phyloP scores from a whole-genome alignment of 345 rosid species.

The Syzygium jambos region DNA sequence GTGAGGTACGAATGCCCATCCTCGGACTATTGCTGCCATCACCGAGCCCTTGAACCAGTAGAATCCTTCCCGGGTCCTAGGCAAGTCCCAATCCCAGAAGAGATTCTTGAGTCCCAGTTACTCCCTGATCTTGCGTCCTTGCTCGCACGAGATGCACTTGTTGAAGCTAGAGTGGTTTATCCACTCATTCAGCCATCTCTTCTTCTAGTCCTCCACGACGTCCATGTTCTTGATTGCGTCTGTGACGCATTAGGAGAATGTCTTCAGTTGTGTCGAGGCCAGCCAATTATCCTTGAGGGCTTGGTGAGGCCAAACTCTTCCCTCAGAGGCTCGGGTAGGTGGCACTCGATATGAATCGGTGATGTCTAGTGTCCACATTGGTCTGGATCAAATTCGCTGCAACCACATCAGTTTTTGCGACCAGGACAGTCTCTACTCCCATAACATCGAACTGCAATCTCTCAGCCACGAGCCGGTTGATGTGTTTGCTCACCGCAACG shows the following conservation, averaged over 20 bases:
- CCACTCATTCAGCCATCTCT: slow-evolving; percentile 59
- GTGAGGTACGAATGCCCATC: slow-evolving; percentile 82
- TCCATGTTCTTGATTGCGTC: slow-evolving; percentile 57
- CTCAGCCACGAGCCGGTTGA: slow-evolving; percentile 88
- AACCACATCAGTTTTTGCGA: slow-evolving; percentile 90
- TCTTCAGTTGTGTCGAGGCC: slow-evolving; percentile 61
- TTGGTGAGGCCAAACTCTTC: slow-evolving; percentile 55
- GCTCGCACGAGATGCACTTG: slow-evolving; percentile 63
- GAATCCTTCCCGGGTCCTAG: slow-evolving; percentile 94
- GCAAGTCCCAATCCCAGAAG: slow-evolving; percentile 99
- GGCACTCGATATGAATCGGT: slow-evolving; percentile 81
- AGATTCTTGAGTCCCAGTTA: slow-evolving; percentile 61
- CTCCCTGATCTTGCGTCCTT: slow-evolving; percentile 60
- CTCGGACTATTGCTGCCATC: slow-evolving; percentile 71
- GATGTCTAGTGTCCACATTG: slow-evolving; percentile 79
- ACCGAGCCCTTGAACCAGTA: slow-evolving; percentile 90
- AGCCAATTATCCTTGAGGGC: slow-evolving; percentile 83
- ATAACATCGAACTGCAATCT: slow-evolving; percentile 93
- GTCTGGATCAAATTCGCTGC: slow-evolving; percentile 81
- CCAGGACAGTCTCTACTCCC: slow-evolving; percentile 90
- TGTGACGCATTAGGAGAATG: slow-evolving; percentile 58
- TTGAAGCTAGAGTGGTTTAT: slow-evolving; percentile 50
- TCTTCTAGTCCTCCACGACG: slow-evolving; percentile 50
- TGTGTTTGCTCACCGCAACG: slow-evolving; percentile 82
- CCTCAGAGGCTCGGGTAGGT: slow-evolving; percentile 72